These are phyloP conservation scores for Xylaria sp. DNA, from an alignment of 2,329 filamentous ascomycete genomes.

Conservation along the genomic window DNA sequence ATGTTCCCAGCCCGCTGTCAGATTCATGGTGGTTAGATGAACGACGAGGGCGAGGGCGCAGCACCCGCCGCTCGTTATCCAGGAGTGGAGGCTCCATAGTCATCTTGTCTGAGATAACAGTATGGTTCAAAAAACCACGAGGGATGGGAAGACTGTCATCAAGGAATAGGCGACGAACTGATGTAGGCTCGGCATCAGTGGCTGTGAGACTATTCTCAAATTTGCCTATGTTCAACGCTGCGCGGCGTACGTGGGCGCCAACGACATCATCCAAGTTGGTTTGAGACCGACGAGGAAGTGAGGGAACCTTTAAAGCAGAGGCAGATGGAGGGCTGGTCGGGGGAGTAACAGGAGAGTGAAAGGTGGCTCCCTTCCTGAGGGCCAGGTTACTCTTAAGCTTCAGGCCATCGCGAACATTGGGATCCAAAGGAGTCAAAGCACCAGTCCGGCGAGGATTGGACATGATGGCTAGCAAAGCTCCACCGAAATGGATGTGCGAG, in stretches of 20 bases:
- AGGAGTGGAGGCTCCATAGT: slow-evolving; percentile 49
- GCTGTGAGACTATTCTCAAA: slow-evolving; percentile 71
- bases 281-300: slow-evolving; percentile 72
- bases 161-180: slow-evolving; percentile 56
- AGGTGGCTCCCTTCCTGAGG: slow-evolving; percentile 77
- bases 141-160: slow-evolving; percentile 70
- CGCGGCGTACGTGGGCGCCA: slow-evolving; percentile 74
- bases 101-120: slow-evolving; percentile 63
- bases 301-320: slow-evolving; percentile 59
- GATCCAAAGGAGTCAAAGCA: slow-evolving; percentile 55
- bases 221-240: slow-evolving; percentile 71
- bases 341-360: slow-evolving; percentile 62
- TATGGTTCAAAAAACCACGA: slow-evolving; percentile 66
- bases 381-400: slow-evolving; percentile 65
- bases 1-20: slow-evolving; percentile 89
- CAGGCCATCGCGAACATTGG: slow-evolving; percentile 55
- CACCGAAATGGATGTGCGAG: slow-evolving; percentile 40
- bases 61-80: slow-evolving; percentile 59
- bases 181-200: slow-evolving; percentile 53
- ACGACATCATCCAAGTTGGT: slow-evolving; percentile 77
- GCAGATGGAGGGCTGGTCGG: slow-evolving; percentile 51
- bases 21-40: slow-evolving; percentile 75
- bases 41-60: slow-evolving; percentile 66
- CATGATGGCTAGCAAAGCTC: slow-evolving; percentile 53
- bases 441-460: slow-evolving; percentile 60